phyloP scores from a whole-genome alignment of 2,329 filamentous ascomycete species.

The Zalaria obscura region DNA sequence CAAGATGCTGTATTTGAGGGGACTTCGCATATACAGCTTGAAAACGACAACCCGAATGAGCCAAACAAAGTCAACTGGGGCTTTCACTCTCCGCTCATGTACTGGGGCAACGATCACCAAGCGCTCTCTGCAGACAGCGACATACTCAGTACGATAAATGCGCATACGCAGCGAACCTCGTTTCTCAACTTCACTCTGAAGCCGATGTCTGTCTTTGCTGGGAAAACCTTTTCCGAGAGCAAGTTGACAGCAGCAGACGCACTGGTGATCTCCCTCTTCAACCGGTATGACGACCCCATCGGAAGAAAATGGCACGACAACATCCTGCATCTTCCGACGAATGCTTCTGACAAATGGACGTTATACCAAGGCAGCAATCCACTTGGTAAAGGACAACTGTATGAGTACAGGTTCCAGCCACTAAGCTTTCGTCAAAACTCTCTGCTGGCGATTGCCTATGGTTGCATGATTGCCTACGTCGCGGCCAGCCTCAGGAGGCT shows the following conservation, averaged over 20 bases:
- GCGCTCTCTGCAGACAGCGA: conserved; percentile 47
- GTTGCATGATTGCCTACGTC: conserved; percentile 50
- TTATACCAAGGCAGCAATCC: conserved; percentile 2
- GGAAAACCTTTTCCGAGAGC: conserved; percentile 59
- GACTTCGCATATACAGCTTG: background rate
- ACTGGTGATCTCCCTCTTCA: conserved; percentile 62
- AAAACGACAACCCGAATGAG: conserved; percentile 4
- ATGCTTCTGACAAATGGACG: conserved; percentile 3
- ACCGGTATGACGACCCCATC: conserved; percentile 49
- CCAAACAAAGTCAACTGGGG: conserved; percentile 40
- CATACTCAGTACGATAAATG: conserved; percentile 56
- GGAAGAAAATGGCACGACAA: conserved; percentile 52
- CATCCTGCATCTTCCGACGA: conserved; percentile 17
- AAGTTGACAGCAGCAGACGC: conserved; percentile 59
- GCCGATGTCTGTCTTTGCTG: conserved; percentile 68
- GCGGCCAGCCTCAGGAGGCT: conserved; percentile 53
- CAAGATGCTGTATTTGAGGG: conserved; percentile 53
- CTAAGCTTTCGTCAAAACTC: conserved; percentile 53
- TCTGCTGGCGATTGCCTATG: conserved; percentile 51
- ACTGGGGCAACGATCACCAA: conserved; percentile 55
- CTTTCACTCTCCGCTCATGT: conserved; percentile 70
- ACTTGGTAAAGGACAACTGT: conserved; percentile 39
- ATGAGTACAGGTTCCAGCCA: conserved; percentile 66
- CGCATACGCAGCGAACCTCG: conserved; percentile 45
- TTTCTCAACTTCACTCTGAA: conserved; percentile 60